Percentiles rank a stretch among this genome's conserved stretches.
Evolutionary conservation across 73 alveolate species (phyloP).

Genomic region (Paramecium biaurelia): DNA sequence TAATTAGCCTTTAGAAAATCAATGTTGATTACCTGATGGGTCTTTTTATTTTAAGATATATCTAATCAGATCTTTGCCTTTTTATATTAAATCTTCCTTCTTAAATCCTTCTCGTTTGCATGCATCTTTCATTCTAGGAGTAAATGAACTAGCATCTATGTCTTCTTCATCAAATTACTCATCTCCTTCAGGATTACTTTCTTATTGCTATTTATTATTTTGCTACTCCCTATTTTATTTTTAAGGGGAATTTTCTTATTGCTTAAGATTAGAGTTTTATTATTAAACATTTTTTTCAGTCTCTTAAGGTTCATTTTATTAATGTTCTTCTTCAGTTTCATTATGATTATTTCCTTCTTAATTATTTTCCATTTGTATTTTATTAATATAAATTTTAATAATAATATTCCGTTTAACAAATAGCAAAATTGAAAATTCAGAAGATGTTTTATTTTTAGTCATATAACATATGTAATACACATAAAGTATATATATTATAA

Average conservation of each 20-base stretch:
- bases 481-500: neutral
- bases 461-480: neutral
- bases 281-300: neutral
- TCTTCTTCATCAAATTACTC: neutral
- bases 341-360: neutral
- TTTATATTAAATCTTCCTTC: neutral
- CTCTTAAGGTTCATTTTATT: neutral
- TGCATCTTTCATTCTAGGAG: slow-evolving; percentile 52
- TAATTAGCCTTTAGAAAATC: neutral
- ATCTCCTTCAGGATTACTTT: neutral
- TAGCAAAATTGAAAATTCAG: neutral
- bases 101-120: slow-evolving; percentile 39
- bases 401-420: neutral
- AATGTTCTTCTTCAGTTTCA: neutral
- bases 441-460: neutral
- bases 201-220: neutral
- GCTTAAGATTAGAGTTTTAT: neutral
- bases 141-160: neutral
- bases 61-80: neutral
- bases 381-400: neutral
- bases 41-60: slow-evolving; percentile 9
- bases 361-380: neutral
- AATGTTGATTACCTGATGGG: neutral
- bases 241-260: neutral
- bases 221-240: neutral